Percentiles rank a stretch among this genome's conserved stretches.
These are phyloP conservation scores for Russula brevipes DNA, from an alignment of 768 basidiomycete species.

Conservation along the genomic window DNA sequence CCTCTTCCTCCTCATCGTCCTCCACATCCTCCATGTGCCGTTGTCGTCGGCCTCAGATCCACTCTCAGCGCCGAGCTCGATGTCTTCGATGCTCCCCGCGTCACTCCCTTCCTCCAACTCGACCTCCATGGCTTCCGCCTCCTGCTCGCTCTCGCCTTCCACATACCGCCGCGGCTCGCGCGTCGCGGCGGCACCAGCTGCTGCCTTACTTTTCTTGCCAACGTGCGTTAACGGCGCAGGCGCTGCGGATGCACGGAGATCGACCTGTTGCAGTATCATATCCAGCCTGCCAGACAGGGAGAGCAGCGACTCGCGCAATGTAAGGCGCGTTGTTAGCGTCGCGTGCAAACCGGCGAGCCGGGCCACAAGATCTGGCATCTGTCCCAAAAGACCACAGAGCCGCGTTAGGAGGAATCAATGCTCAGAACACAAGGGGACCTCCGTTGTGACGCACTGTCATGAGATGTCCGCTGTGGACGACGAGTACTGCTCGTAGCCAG, in stretches of 20 bases:
- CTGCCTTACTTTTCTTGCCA: slow-evolving; percentile 33
- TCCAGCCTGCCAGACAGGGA: slow-evolving; percentile 87
- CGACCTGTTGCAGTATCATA: slow-evolving; percentile 90
- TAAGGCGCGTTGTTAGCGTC: slow-evolving; percentile 70
- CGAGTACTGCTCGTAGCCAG: slow-evolving; percentile 80
- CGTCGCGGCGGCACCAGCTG: slow-evolving; percentile 35
- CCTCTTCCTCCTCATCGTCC: slow-evolving; percentile 47
- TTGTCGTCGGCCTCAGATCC: slow-evolving; percentile 47
- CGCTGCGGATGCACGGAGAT: slow-evolving; percentile 72
- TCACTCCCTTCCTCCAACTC: slow-evolving; percentile 62
- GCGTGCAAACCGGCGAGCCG: slow-evolving; percentile 82
- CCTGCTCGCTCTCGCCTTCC: slow-evolving; percentile 76
- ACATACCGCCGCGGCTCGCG: slow-evolving; percentile 46
- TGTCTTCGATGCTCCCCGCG: slow-evolving; percentile 71
- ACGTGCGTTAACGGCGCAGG: slow-evolving; percentile 50
- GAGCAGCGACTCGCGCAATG: slow-evolving; percentile 78
- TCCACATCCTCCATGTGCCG: slow-evolving; percentile 44
- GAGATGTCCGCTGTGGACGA: slow-evolving; percentile 83
- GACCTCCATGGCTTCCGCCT: slow-evolving; percentile 40
- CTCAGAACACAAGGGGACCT: slow-evolving; percentile 3
- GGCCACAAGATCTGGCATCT: slow-evolving; percentile 92
- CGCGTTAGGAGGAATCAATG: neutral
- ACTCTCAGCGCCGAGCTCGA: slow-evolving; percentile 65
- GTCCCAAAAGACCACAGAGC: slow-evolving; percentile 13
- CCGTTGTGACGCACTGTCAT: slow-evolving; percentile 66